Evolutionary conservation across 2,329 filamentous ascomycete genomes (phyloP).

Genomic region (Fusarium siculi): DNA sequence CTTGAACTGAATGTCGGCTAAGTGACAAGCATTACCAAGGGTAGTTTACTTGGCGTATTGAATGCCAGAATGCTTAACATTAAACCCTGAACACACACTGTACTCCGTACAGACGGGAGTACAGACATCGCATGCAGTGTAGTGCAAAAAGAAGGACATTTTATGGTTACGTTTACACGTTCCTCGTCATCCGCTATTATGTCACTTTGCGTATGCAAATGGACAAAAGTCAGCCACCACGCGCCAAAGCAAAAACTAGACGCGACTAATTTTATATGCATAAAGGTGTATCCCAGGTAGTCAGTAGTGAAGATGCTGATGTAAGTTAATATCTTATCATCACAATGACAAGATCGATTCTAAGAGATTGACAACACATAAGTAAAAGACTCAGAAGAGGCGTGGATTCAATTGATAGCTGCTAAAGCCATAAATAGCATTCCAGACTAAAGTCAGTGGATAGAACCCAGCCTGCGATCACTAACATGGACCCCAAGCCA

Average conservation of each 20-base stretch:
- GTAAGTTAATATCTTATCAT: background rate
- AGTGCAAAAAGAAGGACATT: slow-evolving; percentile 2
- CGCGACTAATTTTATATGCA: slow-evolving; percentile 15
- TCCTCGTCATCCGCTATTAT: slow-evolving; percentile 2
- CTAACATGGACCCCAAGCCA: slow-evolving; percentile 28
- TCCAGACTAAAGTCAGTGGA: slow-evolving; percentile 7
- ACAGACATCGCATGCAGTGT: background rate
- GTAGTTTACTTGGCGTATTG: background rate
- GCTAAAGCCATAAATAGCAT: slow-evolving; percentile 18
- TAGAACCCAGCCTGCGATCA: slow-evolving; percentile 8
- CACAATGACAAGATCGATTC: background rate
- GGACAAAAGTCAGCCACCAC: slow-evolving; percentile 9
- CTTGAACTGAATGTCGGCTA: background rate
- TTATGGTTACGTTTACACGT: slow-evolving; percentile 8
- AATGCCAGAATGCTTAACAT: background rate
- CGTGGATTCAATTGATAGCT: background rate
- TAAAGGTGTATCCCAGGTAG: background rate
- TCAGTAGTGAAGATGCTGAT: background rate
- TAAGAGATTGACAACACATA: background rate
- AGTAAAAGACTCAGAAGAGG: background rate
- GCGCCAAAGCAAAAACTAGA: slow-evolving; percentile 17
- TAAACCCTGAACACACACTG: background rate
- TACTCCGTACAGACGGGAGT: background rate
- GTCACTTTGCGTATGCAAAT: slow-evolving; percentile 11
- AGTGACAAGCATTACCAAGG: background rate